phyloP scores from a whole-genome alignment of 805 yeast species.

The Candida ulmi region DNA sequence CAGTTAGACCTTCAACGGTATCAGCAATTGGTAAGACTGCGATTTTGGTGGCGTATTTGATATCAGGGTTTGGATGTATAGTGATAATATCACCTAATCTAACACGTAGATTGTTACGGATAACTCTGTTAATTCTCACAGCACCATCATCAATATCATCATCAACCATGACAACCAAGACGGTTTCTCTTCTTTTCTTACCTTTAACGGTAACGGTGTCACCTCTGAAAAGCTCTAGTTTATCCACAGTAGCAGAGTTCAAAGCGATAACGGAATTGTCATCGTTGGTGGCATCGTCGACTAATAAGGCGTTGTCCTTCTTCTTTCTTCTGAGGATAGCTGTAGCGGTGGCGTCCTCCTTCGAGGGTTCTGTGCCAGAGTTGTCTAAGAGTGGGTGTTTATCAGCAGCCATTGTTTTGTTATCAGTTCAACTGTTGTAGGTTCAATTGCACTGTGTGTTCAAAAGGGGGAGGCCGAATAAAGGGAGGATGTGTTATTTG shows the following conservation, averaged over 20 bases:
- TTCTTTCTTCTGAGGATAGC: constrained; percentile 96
- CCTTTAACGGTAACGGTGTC: constrained; percentile 97
- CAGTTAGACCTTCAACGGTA: constrained; percentile 96
- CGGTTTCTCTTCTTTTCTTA: constrained; percentile 96
- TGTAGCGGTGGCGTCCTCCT: constrained; percentile 81
- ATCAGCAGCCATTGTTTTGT: constrained; percentile 22
- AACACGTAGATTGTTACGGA: constrained; percentile 89
- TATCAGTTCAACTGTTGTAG: neutral
- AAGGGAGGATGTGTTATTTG: neutral
- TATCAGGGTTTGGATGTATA: constrained; percentile 94
- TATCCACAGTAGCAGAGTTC: constrained; percentile 93
- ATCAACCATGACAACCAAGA: constrained; percentile 89
- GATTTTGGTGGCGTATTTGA: constrained; percentile 92
- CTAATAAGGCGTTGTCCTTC: constrained; percentile 89
- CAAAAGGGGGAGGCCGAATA: no score
- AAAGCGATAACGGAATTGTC: constrained; percentile 96
- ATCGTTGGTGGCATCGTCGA: constrained; percentile 95
- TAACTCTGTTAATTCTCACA: constrained; percentile 91
- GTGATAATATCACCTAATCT: constrained; percentile 91
- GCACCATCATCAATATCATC: constrained; percentile 96
- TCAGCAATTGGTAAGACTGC: constrained; percentile 96
- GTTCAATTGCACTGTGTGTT: no score
- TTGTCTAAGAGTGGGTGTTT: constrained; percentile 51
- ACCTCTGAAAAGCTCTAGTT: constrained; percentile 91
- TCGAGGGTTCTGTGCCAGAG: constrained; percentile 55